Evolutionary conservation across 2,329 filamentous ascomycete species (phyloP), one percentile per base, ranked within the genome.

Genomic region (Penicillium frequentans): DNA sequence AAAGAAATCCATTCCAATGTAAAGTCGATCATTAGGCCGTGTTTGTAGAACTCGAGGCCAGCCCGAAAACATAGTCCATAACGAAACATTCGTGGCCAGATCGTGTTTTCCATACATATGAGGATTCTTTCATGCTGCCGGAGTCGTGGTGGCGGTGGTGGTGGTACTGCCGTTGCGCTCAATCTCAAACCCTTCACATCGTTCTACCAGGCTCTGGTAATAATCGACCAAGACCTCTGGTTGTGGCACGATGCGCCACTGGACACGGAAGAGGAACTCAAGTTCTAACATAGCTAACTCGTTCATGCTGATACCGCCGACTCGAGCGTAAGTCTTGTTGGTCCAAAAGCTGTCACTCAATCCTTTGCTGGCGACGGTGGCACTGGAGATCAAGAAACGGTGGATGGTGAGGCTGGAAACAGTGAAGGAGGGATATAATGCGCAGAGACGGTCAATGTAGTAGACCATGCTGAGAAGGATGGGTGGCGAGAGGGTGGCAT

Each of bases 401-500:
- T 99, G 95, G 3, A 99, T 93, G 0, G 95, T 99, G 21, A 99
- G 82, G 47, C 91, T 96, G 72, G 93, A 96, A 66, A 99, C 96
- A 27, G 93, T 97, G 74, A 99, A 99, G 47, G 93, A 90, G 3
- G 91, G 90, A 72, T 97, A 99, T 57, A 96, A 81, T 11, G 90
- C 88, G 75, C 93, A 99, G 23, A 99, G 83, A 31, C 92, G 88
- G 77, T 99, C 95, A 68, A 99, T 98, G 70, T 98, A 99, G 72
- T 96, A 99, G 56, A 99, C 95, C 91, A 99, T 98, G 66, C 93
- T 95, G 35, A 99, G 85, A n/a, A 99, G 82, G 50, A 99, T 89
- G 0, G 95, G 93, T 13, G 95, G 93, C 7, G 91, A 92, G 3
- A 99, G 82, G 0, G 93, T 97, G 26, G 95, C 95, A 73, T 99